Percentiles rank a stretch among this genome's conserved stretches.
phyloP scores from a whole-genome alignment of 2,329 filamentous ascomycete species.

The Cladosporium sp. region DNA sequence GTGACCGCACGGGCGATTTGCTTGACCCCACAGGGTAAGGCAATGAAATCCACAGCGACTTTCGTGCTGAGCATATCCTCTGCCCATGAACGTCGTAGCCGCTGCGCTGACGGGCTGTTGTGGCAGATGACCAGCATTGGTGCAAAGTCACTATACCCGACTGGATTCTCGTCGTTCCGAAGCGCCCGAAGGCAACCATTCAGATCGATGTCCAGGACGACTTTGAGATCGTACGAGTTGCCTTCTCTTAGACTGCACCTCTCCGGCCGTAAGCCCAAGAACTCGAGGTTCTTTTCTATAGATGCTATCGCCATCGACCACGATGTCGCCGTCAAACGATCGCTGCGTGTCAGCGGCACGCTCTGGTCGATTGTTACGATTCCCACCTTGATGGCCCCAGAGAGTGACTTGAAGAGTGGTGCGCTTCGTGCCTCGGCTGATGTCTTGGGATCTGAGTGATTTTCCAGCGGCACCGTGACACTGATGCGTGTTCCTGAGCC shows the following conservation, averaged over 20 bases:
- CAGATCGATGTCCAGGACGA: background rate
- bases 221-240: background rate
- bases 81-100: background rate
- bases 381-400: background rate
- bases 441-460: background rate
- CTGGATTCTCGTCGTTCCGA: background rate
- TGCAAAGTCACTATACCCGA: background rate
- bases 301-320: background rate
- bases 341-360: background rate
- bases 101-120: background rate
- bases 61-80: background rate
- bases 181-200: background rate
- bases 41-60: background rate
- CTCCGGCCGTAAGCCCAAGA: background rate
- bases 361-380: background rate
- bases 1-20: conserved; percentile 19
- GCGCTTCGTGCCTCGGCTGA: background rate
- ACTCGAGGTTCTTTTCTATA: background rate
- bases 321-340: background rate
- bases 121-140: background rate
- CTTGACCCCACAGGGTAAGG: background rate
- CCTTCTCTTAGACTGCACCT: background rate
- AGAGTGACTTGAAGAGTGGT: background rate
- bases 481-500: background rate
- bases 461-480: background rate